Evolutionary conservation across 1,284 basidiomycete species (phyloP), one percentile per base, ranked within the genome.

Genomic region (Leccinum holopus): DNA sequence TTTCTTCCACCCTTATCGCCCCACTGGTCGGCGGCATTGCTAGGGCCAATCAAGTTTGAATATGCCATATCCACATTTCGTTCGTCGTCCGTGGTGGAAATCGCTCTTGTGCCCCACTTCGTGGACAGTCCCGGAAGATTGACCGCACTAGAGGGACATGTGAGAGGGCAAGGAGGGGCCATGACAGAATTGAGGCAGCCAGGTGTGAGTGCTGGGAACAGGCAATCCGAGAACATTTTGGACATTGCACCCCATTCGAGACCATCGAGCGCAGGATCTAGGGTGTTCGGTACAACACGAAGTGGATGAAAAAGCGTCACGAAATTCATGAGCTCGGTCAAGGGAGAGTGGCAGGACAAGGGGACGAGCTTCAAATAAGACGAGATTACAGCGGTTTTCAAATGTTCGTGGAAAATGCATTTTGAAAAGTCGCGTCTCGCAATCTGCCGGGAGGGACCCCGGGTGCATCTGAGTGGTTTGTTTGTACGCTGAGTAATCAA

Each of bases 291-390:
- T 2, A 92, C 83, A 1, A 97, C 75, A 2, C 83, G 79, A 21
- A 77, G 80, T 0, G 95, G 95, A 25, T 82, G 83, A 75, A 98
- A 97, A 10, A 95, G 78, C 0, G 82, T 77, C 12, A 96, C 92
- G 57, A 97, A 90, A 3, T 80, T 77, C 65, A 87, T 87, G 1
- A 98, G 82, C 71, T 98, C 95, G 0, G 92, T 91, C 1, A 96
- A 82, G 0, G 91, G 82, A 0, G 94, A 95, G 70, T 97, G 95
- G 0, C 95, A 85, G 4, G 87, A 86, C 1, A 97, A 79, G 0
- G 95, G 92, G 0, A 93, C 87, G 3, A 92, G 82, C 94, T 95
- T 61, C 9, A 30, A 18, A 30, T 3, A 8, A 3, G 11, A n/a
- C 11, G 11, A 54, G 28, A 25, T 28, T 28, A 28, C 25, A 28